phyloP scores from a whole-genome alignment of 1,284 basidiomycete species.

The Marasmius oreades region DNA sequence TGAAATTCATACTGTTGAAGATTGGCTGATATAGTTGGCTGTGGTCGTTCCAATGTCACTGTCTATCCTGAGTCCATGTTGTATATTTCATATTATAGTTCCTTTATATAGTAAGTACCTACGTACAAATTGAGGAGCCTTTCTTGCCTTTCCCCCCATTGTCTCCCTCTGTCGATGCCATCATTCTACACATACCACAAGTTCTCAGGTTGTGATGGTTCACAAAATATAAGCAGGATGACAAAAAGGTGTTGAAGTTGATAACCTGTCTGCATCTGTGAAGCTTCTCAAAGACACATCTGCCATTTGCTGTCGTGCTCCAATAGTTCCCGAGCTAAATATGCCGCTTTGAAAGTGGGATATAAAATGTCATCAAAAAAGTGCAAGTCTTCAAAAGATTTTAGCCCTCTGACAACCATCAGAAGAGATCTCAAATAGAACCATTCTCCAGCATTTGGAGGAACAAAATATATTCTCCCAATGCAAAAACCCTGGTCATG shows the following conservation, averaged over 20 bases:
- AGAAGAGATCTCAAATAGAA: conserved; percentile 37
- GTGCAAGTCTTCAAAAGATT: conserved; percentile 30
- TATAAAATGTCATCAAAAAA: conserved; percentile 23
- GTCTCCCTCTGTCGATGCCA: no score
- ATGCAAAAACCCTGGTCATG: conserved; percentile 24
- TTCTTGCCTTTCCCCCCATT: no score
- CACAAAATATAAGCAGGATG: conserved; percentile 32
- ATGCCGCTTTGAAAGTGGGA: conserved; percentile 32
- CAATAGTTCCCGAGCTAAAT: conserved; percentile 36
- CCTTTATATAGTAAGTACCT: no score
- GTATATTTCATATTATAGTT: no score
- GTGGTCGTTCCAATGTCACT: no score
- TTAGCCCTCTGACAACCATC: conserved; percentile 31
- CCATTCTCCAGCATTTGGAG: conserved; percentile 29
- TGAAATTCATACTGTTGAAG: no score
- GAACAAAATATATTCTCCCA: conserved; percentile 35
- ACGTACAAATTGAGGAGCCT: no score
- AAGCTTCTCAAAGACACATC: conserved; percentile 40
- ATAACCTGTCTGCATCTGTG: conserved; percentile 34
- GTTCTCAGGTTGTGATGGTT: conserved; percentile 25
- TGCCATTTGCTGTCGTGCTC: conserved; percentile 44
- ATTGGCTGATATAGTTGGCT: no score
- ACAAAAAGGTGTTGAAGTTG: conserved; percentile 37
- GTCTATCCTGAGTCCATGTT: no score
- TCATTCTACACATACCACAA: no score